Percentiles rank a stretch among this genome's conserved stretches.
These are phyloP conservation scores for Neoboletus subvelutipes DNA, from an alignment of 768 basidiomycete species.

Conservation along the genomic window DNA sequence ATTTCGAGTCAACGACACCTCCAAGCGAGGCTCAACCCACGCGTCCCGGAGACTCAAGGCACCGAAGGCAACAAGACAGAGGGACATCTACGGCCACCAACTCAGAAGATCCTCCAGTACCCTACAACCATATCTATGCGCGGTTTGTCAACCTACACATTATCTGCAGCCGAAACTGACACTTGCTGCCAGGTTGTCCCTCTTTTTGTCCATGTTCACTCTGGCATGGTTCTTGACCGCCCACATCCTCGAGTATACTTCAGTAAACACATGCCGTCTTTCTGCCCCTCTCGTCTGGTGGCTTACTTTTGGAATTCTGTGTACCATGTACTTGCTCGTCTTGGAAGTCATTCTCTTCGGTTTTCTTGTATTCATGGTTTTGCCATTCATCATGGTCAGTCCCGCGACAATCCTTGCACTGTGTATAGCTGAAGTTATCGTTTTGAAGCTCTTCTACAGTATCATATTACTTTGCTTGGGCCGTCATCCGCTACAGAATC, in stretches of 20 bases:
- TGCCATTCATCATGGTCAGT: slow-evolving; percentile 77
- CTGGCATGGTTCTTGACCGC: slow-evolving; percentile 81
- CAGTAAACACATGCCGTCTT: slow-evolving; percentile 67
- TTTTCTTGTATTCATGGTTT: slow-evolving; percentile 73
- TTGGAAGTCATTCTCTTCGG: slow-evolving; percentile 73
- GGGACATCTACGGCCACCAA: slow-evolving; percentile 18
- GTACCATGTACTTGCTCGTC: slow-evolving; percentile 76
- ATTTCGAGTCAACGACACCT: slow-evolving; percentile 27
- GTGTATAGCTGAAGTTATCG: slow-evolving; percentile 5
- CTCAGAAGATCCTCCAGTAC: slow-evolving; percentile 27
- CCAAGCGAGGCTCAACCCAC: slow-evolving; percentile 23
- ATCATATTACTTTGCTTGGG: slow-evolving; percentile 77
- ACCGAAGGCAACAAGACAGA: slow-evolving; percentile 22
- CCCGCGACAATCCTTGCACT: background rate
- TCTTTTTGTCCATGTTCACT: slow-evolving; percentile 68
- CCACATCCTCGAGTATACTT: slow-evolving; percentile 77
- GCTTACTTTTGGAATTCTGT: slow-evolving; percentile 77
- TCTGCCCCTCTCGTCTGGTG: slow-evolving; percentile 85
- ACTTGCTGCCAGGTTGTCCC: slow-evolving; percentile 44
- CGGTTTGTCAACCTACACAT: slow-evolving; percentile 21
- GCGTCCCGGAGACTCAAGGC: slow-evolving; percentile 15
- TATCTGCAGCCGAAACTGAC: slow-evolving; percentile 11
- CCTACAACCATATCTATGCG: slow-evolving; percentile 28
- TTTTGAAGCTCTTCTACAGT: slow-evolving; percentile 68
- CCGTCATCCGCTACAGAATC: slow-evolving; percentile 75